Base-by-base conservation (phyloP, 2,329 filamentous ascomycete species). In the Sordariomycetes sp. region DNA sequence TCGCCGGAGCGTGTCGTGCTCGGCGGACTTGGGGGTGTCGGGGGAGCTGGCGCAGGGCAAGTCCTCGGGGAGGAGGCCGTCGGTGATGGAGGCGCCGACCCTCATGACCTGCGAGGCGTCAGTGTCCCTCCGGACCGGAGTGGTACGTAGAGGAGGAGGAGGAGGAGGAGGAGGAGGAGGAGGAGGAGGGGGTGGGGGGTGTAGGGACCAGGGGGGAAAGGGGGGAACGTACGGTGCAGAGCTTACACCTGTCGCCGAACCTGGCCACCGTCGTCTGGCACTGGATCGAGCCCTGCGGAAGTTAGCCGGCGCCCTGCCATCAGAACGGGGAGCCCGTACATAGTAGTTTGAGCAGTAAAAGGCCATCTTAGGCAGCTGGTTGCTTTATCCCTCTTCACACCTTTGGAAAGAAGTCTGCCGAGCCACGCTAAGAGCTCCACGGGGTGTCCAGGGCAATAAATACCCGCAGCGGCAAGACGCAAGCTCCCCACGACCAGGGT, bases 271-370 rank as follows among this genome's bases (percentile, higher is more conserved):
- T 65, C 57, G 71, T 71, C 56, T 66, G 68, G 64, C 70, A 72
- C 59, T 68, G 66, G 58, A 68, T 65, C 13, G 66, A 68, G 62
- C 66, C 65, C 69, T 72, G 52, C 10, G 57, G 15, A 45, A n/a
- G 35, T 28, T 22, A 34, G 51, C 24, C 50, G 42, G 28, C 42
- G 50, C 51, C 35, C 10, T 35, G 36, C 35, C 24, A 52, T 39
- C 48, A 20, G 24, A n/a, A 56, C 25, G 6, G 10, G 28, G 39
- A 8, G 53, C 5, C 58, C 65, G 32, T 62, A 70, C 69, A 57
- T 71, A 71, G 62, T 70, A 71, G 60, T 70, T 71, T 54, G 69
- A 66, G 59, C 69, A 71, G 55, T 70, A 70, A 62, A 65, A 70
- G 62, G 61, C 59, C 65, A 68, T 67, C 48, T 60, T 65, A 20